A percentile compares a stretch with the other conserved stretches of the same genome.
phyloP scores from a whole-genome alignment of 495 filamentous ascomycete genomes.

The Cercophora scortea region DNA sequence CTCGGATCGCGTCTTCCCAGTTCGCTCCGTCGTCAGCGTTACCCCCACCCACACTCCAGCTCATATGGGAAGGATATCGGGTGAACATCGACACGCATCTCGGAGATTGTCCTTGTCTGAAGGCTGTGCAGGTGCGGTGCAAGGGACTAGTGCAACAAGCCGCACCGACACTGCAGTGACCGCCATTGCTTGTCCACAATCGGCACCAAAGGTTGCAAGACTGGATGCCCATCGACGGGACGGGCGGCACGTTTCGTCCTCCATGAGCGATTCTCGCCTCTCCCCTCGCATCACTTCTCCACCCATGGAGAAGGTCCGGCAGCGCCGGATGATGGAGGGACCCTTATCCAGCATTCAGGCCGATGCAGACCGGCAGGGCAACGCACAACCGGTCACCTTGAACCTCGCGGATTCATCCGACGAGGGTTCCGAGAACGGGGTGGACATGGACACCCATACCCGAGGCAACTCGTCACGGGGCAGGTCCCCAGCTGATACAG shows the following conservation, averaged over 20 bases:
- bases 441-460: conserved; percentile 5
- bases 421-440: conserved; percentile 6
- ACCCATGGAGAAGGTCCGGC: too few relatives aligned
- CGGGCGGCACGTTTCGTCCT: too few relatives aligned
- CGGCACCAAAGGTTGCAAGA: too few relatives aligned
- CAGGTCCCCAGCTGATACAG: conserved; percentile 16
- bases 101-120: conserved; percentile 15
- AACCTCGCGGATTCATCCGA: conserved; percentile 29
- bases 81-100: conserved; percentile 6
- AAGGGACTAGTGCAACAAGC: background rate
- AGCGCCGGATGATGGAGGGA: background rate
- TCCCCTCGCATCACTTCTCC: too few relatives aligned
- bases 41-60: conserved; percentile 32
- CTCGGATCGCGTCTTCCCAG: conserved; percentile 70
- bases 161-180: background rate
- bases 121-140: background rate
- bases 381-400: conserved; percentile 14
- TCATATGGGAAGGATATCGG: conserved; percentile 26
- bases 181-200: background rate
- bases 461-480: conserved; percentile 8
- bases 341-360: conserved; percentile 23
- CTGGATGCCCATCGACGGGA: too few relatives aligned
- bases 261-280: too few relatives aligned
- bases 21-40: conserved; percentile 74
- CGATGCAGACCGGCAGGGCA: conserved; percentile 15